phyloP scores from a whole-genome alignment of 768 basidiomycete species.

The Sporobolomyces phaffii region DNA sequence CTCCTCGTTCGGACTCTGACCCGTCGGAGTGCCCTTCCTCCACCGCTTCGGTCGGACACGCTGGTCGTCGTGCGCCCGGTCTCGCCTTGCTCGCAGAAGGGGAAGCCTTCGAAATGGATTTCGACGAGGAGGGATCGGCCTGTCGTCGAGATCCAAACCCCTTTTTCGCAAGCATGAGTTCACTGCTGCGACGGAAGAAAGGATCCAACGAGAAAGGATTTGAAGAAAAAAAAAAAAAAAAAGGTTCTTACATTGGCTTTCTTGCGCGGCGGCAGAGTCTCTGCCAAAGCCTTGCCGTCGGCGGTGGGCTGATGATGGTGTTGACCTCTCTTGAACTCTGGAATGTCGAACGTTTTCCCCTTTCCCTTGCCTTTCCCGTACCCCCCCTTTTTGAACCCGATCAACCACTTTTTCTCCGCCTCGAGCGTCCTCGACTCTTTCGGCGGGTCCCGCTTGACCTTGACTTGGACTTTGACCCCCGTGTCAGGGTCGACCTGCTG shows the following conservation, averaged over 20 bases:
- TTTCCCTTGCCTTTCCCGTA: background rate
- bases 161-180: no score
- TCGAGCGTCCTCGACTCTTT: slow-evolving; percentile 13
- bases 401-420: slow-evolving; percentile 5
- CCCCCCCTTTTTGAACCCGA: background rate
- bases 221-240: background rate
- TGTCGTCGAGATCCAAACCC: no score
- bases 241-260: background rate
- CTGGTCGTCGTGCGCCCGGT: background rate
- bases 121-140: background rate
- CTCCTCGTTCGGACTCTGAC: no score
- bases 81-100: no score
- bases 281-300: background rate
- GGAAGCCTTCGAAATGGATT: no score
- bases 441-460: slow-evolving; percentile 15
- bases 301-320: no score
- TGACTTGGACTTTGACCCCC: background rate
- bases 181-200: no score
- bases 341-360: no score
- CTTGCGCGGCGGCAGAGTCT: background rate
- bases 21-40: background rate
- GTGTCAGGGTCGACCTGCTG: background rate
- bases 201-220: background rate
- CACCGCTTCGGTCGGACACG: background rate
- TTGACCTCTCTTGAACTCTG: background rate